Evolutionary conservation across 2,329 filamentous ascomycete species (phyloP).

Genomic region (Alternaria sp.): DNA sequence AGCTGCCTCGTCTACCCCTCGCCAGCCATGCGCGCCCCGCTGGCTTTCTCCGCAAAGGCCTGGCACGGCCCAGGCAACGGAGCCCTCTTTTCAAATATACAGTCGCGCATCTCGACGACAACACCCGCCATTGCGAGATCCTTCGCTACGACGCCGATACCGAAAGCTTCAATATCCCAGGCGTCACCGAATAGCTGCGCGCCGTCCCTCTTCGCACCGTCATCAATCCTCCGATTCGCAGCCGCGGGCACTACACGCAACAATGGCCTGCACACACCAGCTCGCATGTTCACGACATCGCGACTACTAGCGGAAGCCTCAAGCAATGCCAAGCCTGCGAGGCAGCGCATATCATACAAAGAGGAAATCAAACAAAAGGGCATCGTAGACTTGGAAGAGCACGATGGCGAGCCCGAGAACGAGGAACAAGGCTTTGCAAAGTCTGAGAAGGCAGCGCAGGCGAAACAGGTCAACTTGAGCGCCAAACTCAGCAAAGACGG

Average conservation of each 20-base stretch:
- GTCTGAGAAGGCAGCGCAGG: slow-evolving; percentile 84
- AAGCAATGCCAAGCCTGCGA: slow-evolving; percentile 20
- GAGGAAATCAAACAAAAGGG: slow-evolving; percentile 49
- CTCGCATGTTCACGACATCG: slow-evolving; percentile 38
- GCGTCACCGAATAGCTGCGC: slow-evolving; percentile 8
- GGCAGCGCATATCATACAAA: slow-evolving; percentile 43
- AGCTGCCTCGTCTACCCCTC: slow-evolving; percentile 28
- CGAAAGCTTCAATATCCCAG: neutral
- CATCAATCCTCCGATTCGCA: slow-evolving; percentile 18
- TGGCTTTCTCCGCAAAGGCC: slow-evolving; percentile 39
- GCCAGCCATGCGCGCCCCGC: slow-evolving; percentile 44
- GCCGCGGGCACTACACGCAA: slow-evolving; percentile 27
- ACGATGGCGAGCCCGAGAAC: slow-evolving; percentile 60
- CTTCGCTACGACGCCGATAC: slow-evolving; percentile 19
- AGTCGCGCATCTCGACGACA: slow-evolving; percentile 25
- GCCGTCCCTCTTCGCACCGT: slow-evolving; percentile 19
- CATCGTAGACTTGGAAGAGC: slow-evolving; percentile 42
- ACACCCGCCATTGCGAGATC: slow-evolving; percentile 23
- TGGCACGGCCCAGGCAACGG: slow-evolving; percentile 44
- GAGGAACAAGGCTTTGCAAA: slow-evolving; percentile 68
- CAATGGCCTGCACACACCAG: slow-evolving; percentile 33
- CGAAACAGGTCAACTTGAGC: slow-evolving; percentile 86
- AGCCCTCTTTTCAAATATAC: slow-evolving; percentile 43
- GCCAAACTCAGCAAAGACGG: slow-evolving; percentile 88
- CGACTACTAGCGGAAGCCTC: slow-evolving; percentile 33